Percentiles rank a stretch among this genome's conserved stretches.
phyloP scores from a whole-genome alignment of 2,329 filamentous ascomycete genomes.

The Gyromitra esculenta region DNA sequence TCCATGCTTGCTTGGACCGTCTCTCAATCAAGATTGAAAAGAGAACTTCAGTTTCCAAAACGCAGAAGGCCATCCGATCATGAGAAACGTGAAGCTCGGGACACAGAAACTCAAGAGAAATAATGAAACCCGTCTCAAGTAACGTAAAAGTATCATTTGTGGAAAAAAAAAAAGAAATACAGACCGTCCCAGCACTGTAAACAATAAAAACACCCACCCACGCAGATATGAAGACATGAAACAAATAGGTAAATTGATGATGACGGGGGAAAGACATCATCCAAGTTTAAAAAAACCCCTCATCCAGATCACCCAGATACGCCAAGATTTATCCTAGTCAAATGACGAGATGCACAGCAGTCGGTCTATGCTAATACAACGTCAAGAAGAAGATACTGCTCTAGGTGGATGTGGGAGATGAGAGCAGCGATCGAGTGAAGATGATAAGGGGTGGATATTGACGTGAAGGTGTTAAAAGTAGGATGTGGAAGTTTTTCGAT shows the following conservation, averaged over 20 bases:
- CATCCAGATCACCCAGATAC: slow-evolving; percentile 17
- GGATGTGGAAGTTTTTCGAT: slow-evolving; percentile 55
- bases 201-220: slow-evolving; percentile 51
- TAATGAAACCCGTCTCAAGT: slow-evolving; percentile 26
- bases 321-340: slow-evolving; percentile 15
- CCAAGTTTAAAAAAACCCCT: slow-evolving; percentile 22
- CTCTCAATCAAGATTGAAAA: slow-evolving; percentile 24
- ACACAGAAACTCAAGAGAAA: slow-evolving; percentile 22
- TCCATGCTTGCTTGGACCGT: background rate
- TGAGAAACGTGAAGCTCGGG: slow-evolving; percentile 24
- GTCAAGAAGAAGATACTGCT: slow-evolving; percentile 28
- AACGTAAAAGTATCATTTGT: slow-evolving; percentile 46
- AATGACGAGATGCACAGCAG: slow-evolving; percentile 22
- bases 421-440: slow-evolving; percentile 27
- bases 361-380: slow-evolving; percentile 36
- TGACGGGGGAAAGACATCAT: slow-evolving; percentile 28
- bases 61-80: slow-evolving; percentile 31
- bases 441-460: slow-evolving; percentile 25
- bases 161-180: slow-evolving; percentile 42
- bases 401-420: slow-evolving; percentile 25
- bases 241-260: slow-evolving; percentile 32
- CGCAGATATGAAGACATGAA: slow-evolving; percentile 53
- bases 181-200: slow-evolving; percentile 34
- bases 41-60: slow-evolving; percentile 40
- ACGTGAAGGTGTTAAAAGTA: slow-evolving; percentile 35